phyloP scores from a whole-genome alignment of 2,329 filamentous ascomycete genomes.

The Sarocladium strictum region DNA sequence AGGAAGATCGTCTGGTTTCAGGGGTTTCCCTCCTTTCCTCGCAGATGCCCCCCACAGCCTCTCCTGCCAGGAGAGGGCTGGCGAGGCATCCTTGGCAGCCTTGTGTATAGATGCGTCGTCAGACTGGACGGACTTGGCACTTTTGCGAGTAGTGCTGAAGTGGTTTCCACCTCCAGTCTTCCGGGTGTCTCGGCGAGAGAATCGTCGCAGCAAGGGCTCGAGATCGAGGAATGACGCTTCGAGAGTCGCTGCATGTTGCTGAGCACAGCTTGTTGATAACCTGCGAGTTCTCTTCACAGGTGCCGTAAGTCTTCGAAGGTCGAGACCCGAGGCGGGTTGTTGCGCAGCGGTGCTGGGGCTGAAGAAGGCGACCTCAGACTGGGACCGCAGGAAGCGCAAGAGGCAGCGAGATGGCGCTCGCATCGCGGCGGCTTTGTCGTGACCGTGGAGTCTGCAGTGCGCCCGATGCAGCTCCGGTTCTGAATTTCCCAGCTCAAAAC shows the following conservation, averaged over 20 bases:
- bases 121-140: constrained; percentile 13
- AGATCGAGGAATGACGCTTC: constrained; percentile 25
- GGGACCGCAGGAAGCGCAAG: constrained; percentile 66
- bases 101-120: neutral
- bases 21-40: constrained; percentile 31
- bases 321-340: neutral
- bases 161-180: constrained; percentile 7
- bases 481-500: neutral
- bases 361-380: constrained; percentile 57
- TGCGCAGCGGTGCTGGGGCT: constrained; percentile 26
- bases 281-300: constrained; percentile 9
- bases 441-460: neutral
- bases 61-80: constrained; percentile 39
- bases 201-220: constrained; percentile 15
- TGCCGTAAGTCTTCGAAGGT: neutral
- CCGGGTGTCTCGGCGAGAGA: neutral
- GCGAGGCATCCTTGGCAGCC: constrained; percentile 15
- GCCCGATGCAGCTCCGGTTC: neutral
- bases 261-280: constrained; percentile 11
- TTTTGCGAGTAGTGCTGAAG: constrained; percentile 24
- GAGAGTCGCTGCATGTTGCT: constrained; percentile 13
- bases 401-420: constrained; percentile 36
- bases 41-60: constrained; percentile 38
- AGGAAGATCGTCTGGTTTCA: constrained; percentile 55
- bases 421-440: constrained; percentile 18